Base-by-base conservation (phyloP, 805 yeast species). In the Saturnispora besseyi region DNA sequence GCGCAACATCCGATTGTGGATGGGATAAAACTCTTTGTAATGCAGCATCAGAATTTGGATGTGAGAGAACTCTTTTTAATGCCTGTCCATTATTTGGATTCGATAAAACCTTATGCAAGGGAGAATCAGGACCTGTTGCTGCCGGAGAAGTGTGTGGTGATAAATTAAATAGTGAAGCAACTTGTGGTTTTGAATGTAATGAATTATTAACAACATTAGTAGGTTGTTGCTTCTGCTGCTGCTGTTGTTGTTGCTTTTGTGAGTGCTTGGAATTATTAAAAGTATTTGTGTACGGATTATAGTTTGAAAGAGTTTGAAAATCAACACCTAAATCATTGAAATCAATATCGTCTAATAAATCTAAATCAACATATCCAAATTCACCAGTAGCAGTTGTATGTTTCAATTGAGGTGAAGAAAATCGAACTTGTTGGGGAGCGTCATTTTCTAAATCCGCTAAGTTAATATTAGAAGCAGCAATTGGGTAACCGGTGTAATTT, bases 381-480 rank as follows among this genome's bases (percentile, higher is more conserved):
- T 66, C 67, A 9, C 65, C 61, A n/a, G 43, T 31, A 38, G 59
- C 63, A 29, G 59, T 56, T 30, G 55, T 50, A 49, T 59, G 64
- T 24, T 48, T 54, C 33, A 63, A 21, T 62, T 87, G 95, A 3
- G 96, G 96, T 1, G 95, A 84, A 1, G 95, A 79, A 61, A 85
- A 87, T 2, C 82, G 86, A 26, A 84, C 89, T 58, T 84, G 88
- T 41, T 74, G 75, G 1, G 90, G 89, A 0, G 76, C 77, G 36
- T 74, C 77, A 11, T 34, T 46, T 28, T 55, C 57, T 22, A 55
- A 33, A n/a, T 51, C 51, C 29, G 53, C 49, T 22, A 51, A 30
- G 21, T 48, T 38, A 22, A 48, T 48, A 30, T 51, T 49, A 21
- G 46, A 44, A 4, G 44, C 47, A 3, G 44, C 48, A 41, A 57